Evolutionary conservation across 1,139 yeast genomes (phyloP), one percentile per base, ranked within the genome.

Genomic region (Nakaseomyces nivariensis): DNA sequence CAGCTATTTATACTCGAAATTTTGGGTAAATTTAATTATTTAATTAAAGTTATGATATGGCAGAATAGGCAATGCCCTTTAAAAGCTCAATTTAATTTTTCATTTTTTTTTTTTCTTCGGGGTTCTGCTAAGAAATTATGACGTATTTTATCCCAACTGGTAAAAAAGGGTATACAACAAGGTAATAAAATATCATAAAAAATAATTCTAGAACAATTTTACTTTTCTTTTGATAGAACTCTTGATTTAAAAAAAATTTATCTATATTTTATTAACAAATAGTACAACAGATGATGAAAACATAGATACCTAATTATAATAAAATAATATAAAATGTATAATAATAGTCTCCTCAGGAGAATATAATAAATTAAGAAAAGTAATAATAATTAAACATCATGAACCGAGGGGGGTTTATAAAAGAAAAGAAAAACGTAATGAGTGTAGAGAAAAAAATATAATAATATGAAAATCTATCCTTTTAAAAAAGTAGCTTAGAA

Each of bases 301-400:
- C n/a, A 38, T 41, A 41, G 44, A 41, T 41, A 41, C 44, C 44
- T 41, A 41, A 41, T n/a, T 41, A 41, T 41, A 29, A 41, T 41
- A 41, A 41, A 41, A 41, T 41, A 41, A 41, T 27, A 27, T 41
- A 41, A 41, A 41, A 41, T 41, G 44, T 41, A 41, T 38, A 38
- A 38, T 38, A 38, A 38, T 13, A 13, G 27, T 41, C 44, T 41
- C 44, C 11, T 8, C 10, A 22, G 5, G 44, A 41, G 25, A 41
- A 6, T 8, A 38, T 38, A 41, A 41, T 41, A 41, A 27, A 44
- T 43, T 43, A 43, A 50, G 51, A 46, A 53, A 46, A 50, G 44
- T 38, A 37, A 44, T 42, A 51, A 48, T 49, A 52, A 50, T 13
- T 47, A 44, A 47, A 44, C 47, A 49, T 48, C 42, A 48, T 47